Percentiles rank a stretch among this genome's conserved stretches.
Evolutionary conservation across 1,284 basidiomycete genomes (phyloP).

Genomic region (Ceratobasidium papillatum): DNA sequence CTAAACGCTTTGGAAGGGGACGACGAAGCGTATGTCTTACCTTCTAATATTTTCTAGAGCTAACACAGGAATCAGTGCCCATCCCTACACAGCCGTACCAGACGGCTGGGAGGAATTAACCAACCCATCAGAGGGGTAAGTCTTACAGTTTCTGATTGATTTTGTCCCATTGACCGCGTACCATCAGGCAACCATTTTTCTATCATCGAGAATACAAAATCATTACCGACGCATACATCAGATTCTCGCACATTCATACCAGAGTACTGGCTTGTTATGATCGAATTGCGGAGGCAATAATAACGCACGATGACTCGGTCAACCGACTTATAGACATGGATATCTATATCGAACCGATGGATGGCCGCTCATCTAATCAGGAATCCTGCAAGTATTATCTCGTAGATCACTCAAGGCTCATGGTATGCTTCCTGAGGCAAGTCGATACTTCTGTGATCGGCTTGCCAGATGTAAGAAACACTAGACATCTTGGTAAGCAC

Average conservation of each 20-base stretch:
- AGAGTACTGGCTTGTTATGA: constrained; percentile 1
- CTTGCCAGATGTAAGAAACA: constrained; percentile 32
- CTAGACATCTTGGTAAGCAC: constrained; percentile 13
- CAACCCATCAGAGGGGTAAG: constrained; percentile 30
- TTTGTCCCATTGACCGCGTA: background rate
- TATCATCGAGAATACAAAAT: constrained; percentile 5
- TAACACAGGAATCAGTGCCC: background rate
- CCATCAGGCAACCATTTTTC: constrained; percentile 23
- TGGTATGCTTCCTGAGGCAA: constrained; percentile 16
- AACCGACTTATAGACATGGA: constrained; percentile 12
- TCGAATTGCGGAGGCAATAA: constrained; percentile 1
- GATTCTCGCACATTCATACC: background rate
- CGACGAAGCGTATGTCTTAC: constrained; percentile 9
- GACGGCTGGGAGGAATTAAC: constrained; percentile 20
- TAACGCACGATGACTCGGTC: background rate
- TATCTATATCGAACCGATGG: constrained; percentile 27
- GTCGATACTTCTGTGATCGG: constrained; percentile 11
- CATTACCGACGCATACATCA: constrained; percentile 31
- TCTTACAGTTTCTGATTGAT: background rate
- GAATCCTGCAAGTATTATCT: constrained; percentile 26
- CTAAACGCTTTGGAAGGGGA: constrained; percentile 8
- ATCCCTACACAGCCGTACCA: constrained; percentile 21
- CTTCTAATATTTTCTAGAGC: background rate
- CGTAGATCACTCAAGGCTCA: constrained; percentile 15
- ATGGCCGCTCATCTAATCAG: background rate